Evolutionary conservation across 179 eudicot genomes (phyloP).

Genomic region (Beta corolliflora): DNA sequence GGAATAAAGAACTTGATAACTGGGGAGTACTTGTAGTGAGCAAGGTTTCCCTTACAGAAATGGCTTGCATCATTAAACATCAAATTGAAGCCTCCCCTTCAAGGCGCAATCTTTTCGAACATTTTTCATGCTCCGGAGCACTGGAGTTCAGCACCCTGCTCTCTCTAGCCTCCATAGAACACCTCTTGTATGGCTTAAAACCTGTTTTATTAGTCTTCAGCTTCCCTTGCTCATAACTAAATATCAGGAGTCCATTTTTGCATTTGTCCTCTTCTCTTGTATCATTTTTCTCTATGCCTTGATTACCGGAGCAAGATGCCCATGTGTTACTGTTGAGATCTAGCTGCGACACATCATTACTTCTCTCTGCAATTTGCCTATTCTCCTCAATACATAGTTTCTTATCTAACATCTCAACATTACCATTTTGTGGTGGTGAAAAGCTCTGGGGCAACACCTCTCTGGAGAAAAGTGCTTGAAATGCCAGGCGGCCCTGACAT

Average conservation of each 20-base stretch:
- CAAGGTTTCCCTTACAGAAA: slow-evolving; percentile 37
- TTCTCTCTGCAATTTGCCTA: slow-evolving; percentile 27
- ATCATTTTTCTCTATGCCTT: slow-evolving; percentile 32
- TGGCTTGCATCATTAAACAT: slow-evolving; percentile 29
- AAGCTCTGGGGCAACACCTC: slow-evolving; percentile 90
- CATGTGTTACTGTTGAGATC: slow-evolving; percentile 58
- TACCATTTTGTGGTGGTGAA: slow-evolving; percentile 50
- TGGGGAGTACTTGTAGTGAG: slow-evolving; percentile 18
- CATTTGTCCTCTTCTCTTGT: slow-evolving; percentile 35
- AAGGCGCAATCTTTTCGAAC: slow-evolving; percentile 76
- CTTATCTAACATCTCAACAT: slow-evolving; percentile 27
- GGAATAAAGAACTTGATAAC: slow-evolving; percentile 23
- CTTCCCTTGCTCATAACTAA: slow-evolving; percentile 52
- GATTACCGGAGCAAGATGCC: slow-evolving; percentile 40
- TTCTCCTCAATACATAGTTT: slow-evolving; percentile 29
- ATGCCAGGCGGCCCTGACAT: slow-evolving; percentile 84
- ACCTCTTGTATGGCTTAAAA: slow-evolving; percentile 94
- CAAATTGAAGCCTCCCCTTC: slow-evolving; percentile 68
- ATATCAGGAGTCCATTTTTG: slow-evolving; percentile 37
- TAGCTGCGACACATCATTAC: slow-evolving; percentile 36
- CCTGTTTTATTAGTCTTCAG: slow-evolving; percentile 68
- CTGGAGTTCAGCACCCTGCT: slow-evolving; percentile 37
- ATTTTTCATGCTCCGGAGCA: slow-evolving; percentile 62
- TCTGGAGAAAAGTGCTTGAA: slow-evolving; percentile 80
- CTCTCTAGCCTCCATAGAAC: slow-evolving; percentile 80